Evolutionary conservation across 805 yeast species (phyloP).

Genomic region (Saccharomyces jurei): DNA sequence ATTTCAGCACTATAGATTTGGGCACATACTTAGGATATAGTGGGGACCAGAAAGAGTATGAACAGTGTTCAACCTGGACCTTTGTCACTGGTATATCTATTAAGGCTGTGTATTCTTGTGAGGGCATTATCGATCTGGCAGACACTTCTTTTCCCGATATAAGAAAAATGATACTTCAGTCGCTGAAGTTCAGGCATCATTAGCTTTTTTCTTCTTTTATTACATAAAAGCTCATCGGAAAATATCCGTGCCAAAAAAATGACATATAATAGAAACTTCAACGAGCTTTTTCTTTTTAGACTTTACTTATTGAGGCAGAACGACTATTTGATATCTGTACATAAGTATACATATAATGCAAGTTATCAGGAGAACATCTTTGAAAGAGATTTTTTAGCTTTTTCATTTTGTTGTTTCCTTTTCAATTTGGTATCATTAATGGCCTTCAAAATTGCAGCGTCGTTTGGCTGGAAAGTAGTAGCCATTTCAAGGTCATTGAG

Average conservation of each 20-base stretch:
- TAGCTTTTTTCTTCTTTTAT: neutral
- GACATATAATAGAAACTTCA: neutral
- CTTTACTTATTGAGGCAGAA: neutral
- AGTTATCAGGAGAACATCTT: conserved; percentile 45
- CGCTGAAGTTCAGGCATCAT: neutral
- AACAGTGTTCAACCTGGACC: conserved; percentile 42
- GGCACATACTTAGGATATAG: conserved; percentile 43
- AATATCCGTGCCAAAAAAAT: neutral
- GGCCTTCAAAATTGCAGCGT: conserved; percentile 62
- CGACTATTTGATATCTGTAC: neutral
- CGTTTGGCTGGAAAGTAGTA: conserved; percentile 53
- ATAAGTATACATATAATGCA: neutral
- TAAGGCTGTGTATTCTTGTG: conserved; percentile 14
- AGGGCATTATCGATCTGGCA: conserved; percentile 1
- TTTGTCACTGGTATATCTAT: conserved; percentile 26
- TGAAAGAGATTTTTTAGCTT: conserved; percentile 66
- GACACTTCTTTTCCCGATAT: neutral
- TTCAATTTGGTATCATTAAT: conserved; percentile 48
- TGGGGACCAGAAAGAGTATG: conserved; percentile 54
- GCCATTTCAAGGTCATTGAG: conserved; percentile 61
- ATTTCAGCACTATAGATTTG: conserved; percentile 43
- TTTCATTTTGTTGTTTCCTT: conserved; percentile 48
- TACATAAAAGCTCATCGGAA: neutral
- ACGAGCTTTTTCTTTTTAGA: neutral
- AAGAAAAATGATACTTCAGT: neutral